phyloP scores from a whole-genome alignment of 2,329 filamentous ascomycete species.

The Geoglossum cookeanum region DNA sequence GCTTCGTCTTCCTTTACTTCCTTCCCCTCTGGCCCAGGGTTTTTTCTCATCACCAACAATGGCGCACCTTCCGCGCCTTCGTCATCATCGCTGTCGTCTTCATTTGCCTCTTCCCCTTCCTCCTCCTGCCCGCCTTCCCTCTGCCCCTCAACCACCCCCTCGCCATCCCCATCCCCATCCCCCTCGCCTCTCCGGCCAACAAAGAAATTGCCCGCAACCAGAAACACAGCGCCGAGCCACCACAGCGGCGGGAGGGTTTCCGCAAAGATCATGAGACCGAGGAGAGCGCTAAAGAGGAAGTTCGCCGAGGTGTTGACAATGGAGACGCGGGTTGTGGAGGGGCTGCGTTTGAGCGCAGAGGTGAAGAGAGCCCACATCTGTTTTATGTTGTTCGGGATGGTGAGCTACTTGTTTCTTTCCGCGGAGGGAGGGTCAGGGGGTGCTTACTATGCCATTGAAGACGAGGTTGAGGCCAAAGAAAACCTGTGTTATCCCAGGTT shows the following conservation, averaged over 20 bases:
- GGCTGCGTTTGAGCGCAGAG: conserved; percentile 37
- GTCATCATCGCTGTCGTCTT: not conserved
- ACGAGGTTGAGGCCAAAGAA: conserved; percentile 59
- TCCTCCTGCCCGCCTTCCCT: not conserved
- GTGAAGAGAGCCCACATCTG: conserved; percentile 46
- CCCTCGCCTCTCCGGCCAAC: conserved; percentile 38
- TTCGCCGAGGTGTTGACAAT: conserved; percentile 46
- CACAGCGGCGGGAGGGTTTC: conserved; percentile 37
- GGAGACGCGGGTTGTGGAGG: conserved; percentile 41
- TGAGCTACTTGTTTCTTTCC: not conserved
- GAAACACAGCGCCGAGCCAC: conserved; percentile 40
- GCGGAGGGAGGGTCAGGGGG: not conserved
- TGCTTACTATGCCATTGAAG: conserved; percentile 50
- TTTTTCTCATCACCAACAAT: not conserved
- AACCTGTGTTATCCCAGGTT: conserved; percentile 24
- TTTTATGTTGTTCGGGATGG: not conserved
- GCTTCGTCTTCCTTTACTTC: not conserved
- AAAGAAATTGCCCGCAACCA: conserved; percentile 42
- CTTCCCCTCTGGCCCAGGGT: not conserved
- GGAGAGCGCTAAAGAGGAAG: conserved; percentile 40
- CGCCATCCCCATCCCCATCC: not conserved
- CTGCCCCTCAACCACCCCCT: not conserved
- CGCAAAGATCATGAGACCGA: conserved; percentile 37
- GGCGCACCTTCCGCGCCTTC: not conserved
- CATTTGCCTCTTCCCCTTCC: not conserved